Base-by-base conservation (phyloP, 495 filamentous ascomycete genomes). In the Aspergillus leporis region DNA sequence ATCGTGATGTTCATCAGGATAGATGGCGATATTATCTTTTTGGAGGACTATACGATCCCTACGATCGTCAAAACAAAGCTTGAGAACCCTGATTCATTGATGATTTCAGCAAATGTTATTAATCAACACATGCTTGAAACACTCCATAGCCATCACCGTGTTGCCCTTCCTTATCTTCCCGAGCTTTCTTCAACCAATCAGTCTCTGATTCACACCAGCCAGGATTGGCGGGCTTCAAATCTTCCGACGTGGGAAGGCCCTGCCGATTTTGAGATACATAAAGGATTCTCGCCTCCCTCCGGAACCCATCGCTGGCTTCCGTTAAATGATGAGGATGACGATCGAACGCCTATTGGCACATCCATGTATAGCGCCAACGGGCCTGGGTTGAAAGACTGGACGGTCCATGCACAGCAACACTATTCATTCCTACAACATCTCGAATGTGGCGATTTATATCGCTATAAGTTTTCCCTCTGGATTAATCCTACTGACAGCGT, bases 341-440 rank as follows among this genome's bases (percentile, higher is more conserved):
- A 64, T 34, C 60, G 53, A 46, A 72, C 72, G 18, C 71, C 71
- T 4, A 73, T 76, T 34, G 64, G 66, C 21, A 61, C 58, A 23
- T 70, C 70, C 0, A 55, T 73, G 1, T 70, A 73, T 43, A 66
- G 67, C 18, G 63, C 72, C 2, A 65, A 65, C 28, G 74, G 73
- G 2, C 71, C 72, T 0, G 68, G 66, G 7, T 63, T 78, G 61
- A 63, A 65, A 4, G 71, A 78, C 5, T 84, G 82, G 81, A 76
- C 74, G 7, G 75, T 81, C 18, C 72, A 74, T 53, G 79, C 80
- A 3, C 81, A 84, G 63, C 77, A 81, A 48, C 81, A 85, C 56
- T 83, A 83, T 61, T 82, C 78, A 7, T 79, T 85, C 55, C 68
- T 85, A 13, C 66, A 76, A 22, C 79, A 84, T 55, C 72, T 85